Evolutionary conservation across 1,139 yeast species (phyloP).

Genomic region (Candida smagusa): DNA sequence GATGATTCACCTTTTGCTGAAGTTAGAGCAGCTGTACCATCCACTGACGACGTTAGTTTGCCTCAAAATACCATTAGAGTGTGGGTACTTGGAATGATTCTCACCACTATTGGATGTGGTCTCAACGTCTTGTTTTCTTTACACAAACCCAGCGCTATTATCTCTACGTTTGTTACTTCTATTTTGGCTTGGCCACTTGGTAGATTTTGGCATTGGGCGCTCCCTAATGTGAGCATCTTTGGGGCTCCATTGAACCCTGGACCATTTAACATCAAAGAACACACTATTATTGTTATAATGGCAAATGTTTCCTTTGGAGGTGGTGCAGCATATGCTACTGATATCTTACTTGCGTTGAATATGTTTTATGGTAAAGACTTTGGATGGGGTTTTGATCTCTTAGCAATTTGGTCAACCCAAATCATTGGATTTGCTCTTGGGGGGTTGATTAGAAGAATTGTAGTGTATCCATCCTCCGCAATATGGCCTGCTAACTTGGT

Average conservation of each 20-base stretch:
- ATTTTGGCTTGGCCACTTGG: slow-evolving; percentile 66
- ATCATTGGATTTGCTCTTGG: slow-evolving; percentile 65
- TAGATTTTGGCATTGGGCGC: slow-evolving; percentile 41
- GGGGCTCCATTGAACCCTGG: slow-evolving; percentile 55
- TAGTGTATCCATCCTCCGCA: slow-evolving; percentile 61
- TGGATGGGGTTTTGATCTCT: slow-evolving; percentile 50
- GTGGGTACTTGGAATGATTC: slow-evolving; percentile 52
- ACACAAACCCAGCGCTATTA: slow-evolving; percentile 53
- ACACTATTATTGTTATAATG: slow-evolving; percentile 62
- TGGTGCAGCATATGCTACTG: slow-evolving; percentile 63
- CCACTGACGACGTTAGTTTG: slow-evolving; percentile 50
- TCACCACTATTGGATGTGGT: slow-evolving; percentile 59
- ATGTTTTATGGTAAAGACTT: slow-evolving; percentile 47
- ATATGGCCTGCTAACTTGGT: slow-evolving; percentile 65
- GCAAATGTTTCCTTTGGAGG: slow-evolving; percentile 54
- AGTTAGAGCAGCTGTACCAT: slow-evolving; percentile 68
- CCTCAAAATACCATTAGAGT: slow-evolving; percentile 63
- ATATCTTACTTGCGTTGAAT: slow-evolving; percentile 54
- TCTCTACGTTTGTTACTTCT: slow-evolving; percentile 56
- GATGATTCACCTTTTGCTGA: slow-evolving; percentile 67
- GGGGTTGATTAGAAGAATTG: slow-evolving; percentile 53
- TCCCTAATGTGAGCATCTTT: slow-evolving; percentile 48
- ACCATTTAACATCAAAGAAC: slow-evolving; percentile 64
- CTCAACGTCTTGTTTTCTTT: slow-evolving; percentile 59
- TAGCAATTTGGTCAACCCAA: slow-evolving; percentile 55